Evolutionary conservation across 1,284 basidiomycete species (phyloP), one percentile per base, ranked within the genome.

Genomic region (Leccinum solheimii): DNA sequence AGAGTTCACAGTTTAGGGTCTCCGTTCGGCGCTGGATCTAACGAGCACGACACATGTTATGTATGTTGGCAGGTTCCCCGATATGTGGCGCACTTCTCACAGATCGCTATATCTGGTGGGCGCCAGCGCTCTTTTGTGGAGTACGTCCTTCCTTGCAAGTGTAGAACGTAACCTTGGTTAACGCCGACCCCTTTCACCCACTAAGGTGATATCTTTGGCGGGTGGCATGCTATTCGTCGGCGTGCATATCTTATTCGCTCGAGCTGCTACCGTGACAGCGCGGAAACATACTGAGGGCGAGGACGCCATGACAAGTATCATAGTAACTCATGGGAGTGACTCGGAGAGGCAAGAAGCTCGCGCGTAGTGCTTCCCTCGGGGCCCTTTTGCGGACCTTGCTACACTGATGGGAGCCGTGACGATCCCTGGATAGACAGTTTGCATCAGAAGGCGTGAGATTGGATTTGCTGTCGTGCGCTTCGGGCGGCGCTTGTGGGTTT

Each of bases 21-120:
- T 8, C 21, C 19, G 3, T 32, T 21, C 21, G 30, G n/a, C 11
- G 9, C 19, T 38, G 6, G 32, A 23, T 16, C 16, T 55, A 8
- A 55, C 26, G 11, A 13, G 38, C 30, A 26, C 11, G 13, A 43
- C 14, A 26, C 26, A 11, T 52, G 14, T 30, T 30, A 6, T 38
- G 14, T 26, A 16, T 38, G 26, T 30, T 34, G 26, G 30, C 19
- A 76, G 74, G 73, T 5, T 51, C 70, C 1, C 74, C 74, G 3
- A 72, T 73, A 13, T 68, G 65, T n/a, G 72, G 72, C 30, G 72
- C 73, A 14, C 67, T 75, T n/a, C 30, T 76, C 36, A 71, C 70
- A 3, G 5, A n/a, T 3, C 60, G 48, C 32, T 74, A 75, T 55
- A 52, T 64, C 32, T 75, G 74, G 74, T 75, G 67, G 70, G 70